Evolutionary conservation across 495 filamentous ascomycete species (phyloP).

Genomic region (Penicillium silybi): DNA sequence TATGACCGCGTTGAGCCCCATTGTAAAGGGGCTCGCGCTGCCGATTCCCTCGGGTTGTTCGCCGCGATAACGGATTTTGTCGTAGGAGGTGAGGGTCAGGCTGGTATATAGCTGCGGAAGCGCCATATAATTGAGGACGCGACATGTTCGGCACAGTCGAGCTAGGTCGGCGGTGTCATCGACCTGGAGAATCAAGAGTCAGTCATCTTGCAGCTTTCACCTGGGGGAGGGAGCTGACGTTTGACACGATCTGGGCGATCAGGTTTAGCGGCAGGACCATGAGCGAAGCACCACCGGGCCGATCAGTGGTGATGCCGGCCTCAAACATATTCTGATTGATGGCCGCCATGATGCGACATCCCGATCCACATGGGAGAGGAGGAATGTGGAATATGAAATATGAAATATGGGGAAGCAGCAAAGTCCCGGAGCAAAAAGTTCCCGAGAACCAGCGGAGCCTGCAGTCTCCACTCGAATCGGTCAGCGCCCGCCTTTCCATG

Average conservation of each 20-base stretch:
- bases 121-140: constrained; percentile 62
- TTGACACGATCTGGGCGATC: constrained; percentile 51
- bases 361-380: constrained; percentile 2
- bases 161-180: constrained; percentile 56
- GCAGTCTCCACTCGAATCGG: constrained; percentile 1
- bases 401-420: too few relatives aligned
- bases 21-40: constrained; percentile 57
- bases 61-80: constrained; percentile 55
- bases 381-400: constrained; percentile 8
- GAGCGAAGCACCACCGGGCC: constrained; percentile 31
- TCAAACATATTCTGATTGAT: constrained; percentile 49
- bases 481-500: not conserved
- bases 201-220: constrained; percentile 9
- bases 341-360: constrained; percentile 44
- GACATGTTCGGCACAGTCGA: constrained; percentile 55
- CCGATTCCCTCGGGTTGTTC: constrained; percentile 59
- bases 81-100: constrained; percentile 56
- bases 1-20: constrained; percentile 59
- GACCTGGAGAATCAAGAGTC: constrained; percentile 26
- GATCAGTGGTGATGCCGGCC: constrained; percentile 33
- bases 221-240: constrained; percentile 34
- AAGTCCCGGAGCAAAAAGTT: constrained; percentile 21
- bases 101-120: constrained; percentile 57
- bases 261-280: constrained; percentile 55
- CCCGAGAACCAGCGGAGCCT: constrained; percentile 10